Evolutionary conservation across 495 filamentous ascomycete species (phyloP), one percentile per base, ranked within the genome.

Genomic region (Achaetomiella virescens): DNA sequence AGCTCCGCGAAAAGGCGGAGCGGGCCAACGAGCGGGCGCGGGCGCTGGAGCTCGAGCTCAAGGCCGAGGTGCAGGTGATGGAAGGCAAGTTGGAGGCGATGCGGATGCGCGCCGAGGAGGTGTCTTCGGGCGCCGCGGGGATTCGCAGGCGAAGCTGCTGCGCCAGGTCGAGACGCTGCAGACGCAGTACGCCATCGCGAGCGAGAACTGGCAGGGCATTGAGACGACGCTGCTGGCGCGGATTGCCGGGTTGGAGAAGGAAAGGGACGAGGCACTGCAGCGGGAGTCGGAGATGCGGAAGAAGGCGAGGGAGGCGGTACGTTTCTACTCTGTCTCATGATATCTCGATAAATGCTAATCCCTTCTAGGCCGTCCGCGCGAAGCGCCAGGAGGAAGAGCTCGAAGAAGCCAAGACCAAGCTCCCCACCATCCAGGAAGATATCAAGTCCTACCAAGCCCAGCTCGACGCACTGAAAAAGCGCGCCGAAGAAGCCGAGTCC

Each of bases 131-230:
- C 18, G 79, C 82, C 38, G 80, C 80, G 6, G 87, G 90, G 91
- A 97, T 66, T 84, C 88, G 0, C 90, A 95, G 61, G 89, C 86
- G 21, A 96, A 97, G 66, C 77, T 99, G 21, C 75, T 97, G 20
- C 83, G 95, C 42, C 95, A 97, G 70, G 84, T 97, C 27, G 95
- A 99, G 76, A 97, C 89, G 2, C 72, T 99, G 47, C 95, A 97
- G 71, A 92, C 87, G 5, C 95, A 99, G 70, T 95, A 99, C 69
- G 85, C 90, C 0, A 83, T 90, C 48, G 93, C 95, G 2, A 92
- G 88, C 57, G 91, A 95, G 62, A 99, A 97, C 67, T 99, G 95
- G 95, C 91, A 97, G 57, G 88, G 90, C 0, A 88, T 97, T 44
- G 92, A 99, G 61, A 81, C 87, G 12, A 91, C 88, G 0, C 71